phyloP scores from a whole-genome alignment of 805 yeast species.

The Torulaspora franciscae region DNA sequence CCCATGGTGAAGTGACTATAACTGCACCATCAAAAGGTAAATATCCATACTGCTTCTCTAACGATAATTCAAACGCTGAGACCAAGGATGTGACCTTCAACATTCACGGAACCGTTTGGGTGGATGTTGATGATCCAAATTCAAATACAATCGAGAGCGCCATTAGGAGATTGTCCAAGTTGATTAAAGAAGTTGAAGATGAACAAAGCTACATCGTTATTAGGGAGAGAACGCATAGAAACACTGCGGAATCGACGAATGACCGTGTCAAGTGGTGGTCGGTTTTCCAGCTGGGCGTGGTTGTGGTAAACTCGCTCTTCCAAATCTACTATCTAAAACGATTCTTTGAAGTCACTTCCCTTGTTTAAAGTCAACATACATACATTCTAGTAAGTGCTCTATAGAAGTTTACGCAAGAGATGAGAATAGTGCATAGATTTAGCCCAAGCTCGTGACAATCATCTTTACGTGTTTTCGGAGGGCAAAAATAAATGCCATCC shows the following conservation, averaged over 20 bases:
- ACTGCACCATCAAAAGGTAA: constrained; percentile 66
- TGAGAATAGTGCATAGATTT: neutral
- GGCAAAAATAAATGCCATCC: constrained; percentile 32
- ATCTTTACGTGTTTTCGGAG: too few relatives aligned
- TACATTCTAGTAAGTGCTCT: constrained; percentile 1
- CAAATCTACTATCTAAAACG: constrained; percentile 92
- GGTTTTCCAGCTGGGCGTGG: constrained; percentile 80
- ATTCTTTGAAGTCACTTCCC: constrained; percentile 91
- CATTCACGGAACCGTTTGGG: constrained; percentile 86
- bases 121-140: constrained; percentile 72
- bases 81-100: constrained; percentile 93
- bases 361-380: constrained; percentile 45
- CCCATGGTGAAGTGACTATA: constrained; percentile 76
- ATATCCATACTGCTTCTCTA: constrained; percentile 84
- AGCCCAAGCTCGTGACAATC: neutral
- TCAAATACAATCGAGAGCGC: constrained; percentile 79
- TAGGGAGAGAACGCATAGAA: constrained; percentile 96
- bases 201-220: constrained; percentile 89
- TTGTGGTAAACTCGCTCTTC: constrained; percentile 79
- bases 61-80: constrained; percentile 64
- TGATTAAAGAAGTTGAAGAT: constrained; percentile 81
- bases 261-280: constrained; percentile 98
- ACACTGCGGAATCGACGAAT: constrained; percentile 96
- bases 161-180: constrained; percentile 65
- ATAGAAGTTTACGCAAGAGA: neutral